Evolutionary conservation across 345 rosid genomes (phyloP).

Genomic region (Diplotaxis tenuifolia): DNA sequence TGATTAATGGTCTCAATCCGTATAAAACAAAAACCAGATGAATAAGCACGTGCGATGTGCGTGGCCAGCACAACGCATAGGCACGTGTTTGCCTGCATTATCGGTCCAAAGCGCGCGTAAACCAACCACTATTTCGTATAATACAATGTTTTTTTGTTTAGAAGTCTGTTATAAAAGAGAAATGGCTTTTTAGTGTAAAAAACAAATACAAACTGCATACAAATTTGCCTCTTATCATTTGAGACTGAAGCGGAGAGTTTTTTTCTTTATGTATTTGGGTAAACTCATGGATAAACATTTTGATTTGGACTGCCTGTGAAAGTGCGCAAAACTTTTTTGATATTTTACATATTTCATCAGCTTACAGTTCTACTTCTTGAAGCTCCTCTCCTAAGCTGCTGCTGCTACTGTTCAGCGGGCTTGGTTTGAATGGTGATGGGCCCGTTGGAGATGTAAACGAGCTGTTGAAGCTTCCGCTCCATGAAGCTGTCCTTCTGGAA

Average conservation of each 20-base stretch:
- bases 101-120: conserved; percentile 18
- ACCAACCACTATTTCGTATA: conserved; percentile 5
- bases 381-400: conserved; percentile 76
- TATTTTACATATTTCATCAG: conserved; percentile 21
- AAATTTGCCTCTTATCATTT: conserved; percentile 8
- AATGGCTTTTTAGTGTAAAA: conserved; percentile 22
- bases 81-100: background rate
- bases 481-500: conserved; percentile 75
- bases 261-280: conserved; percentile 17
- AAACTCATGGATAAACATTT: conserved; percentile 36
- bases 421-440: conserved; percentile 24
- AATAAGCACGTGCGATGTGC: conserved; percentile 2
- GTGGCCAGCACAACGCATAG: background rate
- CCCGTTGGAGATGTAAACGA: conserved; percentile 40
- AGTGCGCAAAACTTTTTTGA: conserved; percentile 24
- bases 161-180: conserved; percentile 12
- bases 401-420: conserved; percentile 45
- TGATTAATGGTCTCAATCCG: background rate
- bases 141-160: background rate
- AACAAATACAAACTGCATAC: background rate
- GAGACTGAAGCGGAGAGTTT: conserved; percentile 9
- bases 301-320: conserved; percentile 14
- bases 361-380: conserved; percentile 88
- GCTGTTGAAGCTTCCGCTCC: conserved; percentile 71
- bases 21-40: conserved; percentile 16